Evolutionary conservation across 2,329 filamentous ascomycete species (phyloP), one percentile per base, ranked within the genome.

Genomic region (Fusarium duplospermum): DNA sequence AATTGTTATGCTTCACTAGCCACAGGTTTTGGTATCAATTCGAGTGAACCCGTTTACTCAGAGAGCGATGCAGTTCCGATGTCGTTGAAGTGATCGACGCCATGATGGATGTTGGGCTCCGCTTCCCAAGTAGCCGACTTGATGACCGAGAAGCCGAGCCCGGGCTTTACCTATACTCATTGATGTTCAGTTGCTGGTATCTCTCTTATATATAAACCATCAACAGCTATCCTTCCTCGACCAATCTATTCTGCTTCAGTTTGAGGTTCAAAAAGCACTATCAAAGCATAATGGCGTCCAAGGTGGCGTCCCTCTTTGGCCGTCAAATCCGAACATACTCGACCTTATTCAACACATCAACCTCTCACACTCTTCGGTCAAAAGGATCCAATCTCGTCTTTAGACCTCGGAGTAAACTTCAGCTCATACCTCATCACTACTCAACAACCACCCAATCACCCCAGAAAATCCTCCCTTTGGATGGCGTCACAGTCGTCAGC

Each of bases 401-500:
- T 8, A 8, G 27, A 7, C 31, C 20, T n/a, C 35, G 5, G 4
- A 14, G 10, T 8, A 20, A 22, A 5, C 27, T 35, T 11, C 40
- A 36, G 3, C 11, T 29, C 22, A 40, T 40, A 7, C 61, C 64
- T 11, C 31, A n/a, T 22, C 29, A 31, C 18, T 62, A 52, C 24
- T 60, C 67, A 1, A 70, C 38, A n/a, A 5, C 56, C 35, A 22
- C 50, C 4, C 35, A 66, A n/a, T 14, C 52, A 24, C 14, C 66
- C 35, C 60, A 62, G 2, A 62, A 62, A 4, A 58, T 56, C 24
- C 67, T 72, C 27, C 69, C 69, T 24, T 62, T 81, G 1, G 80
- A 84, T 24, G 87, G 86, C 13, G 81, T 88, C 58, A 87, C 85
- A 0, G 86, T 89, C 9, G 84, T 89, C 24, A 86, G 86, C 45